Evolutionary conservation across 1,139 yeast species (phyloP).

Genomic region (Hyphopichia fennica): DNA sequence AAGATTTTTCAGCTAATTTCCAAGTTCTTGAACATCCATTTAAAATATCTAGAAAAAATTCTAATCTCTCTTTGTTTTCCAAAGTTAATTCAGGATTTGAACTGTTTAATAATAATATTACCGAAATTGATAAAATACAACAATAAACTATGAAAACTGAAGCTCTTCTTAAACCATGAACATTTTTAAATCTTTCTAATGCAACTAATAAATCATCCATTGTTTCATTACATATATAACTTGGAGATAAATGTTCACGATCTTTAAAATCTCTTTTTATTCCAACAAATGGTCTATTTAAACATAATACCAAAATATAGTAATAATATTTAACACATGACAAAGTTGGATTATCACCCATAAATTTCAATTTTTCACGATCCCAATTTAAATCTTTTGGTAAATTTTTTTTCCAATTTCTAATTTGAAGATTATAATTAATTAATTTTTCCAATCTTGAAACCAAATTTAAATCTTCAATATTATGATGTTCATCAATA

Average conservation of each 20-base stretch:
- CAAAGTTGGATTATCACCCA: conserved; percentile 52
- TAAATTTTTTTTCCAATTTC: conserved; percentile 48
- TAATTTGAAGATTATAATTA: conserved; percentile 49
- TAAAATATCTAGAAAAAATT: conserved; percentile 39
- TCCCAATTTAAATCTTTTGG: conserved; percentile 56
- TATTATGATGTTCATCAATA: conserved; percentile 18
- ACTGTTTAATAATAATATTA: conserved; percentile 39
- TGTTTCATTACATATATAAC: conserved; percentile 37
- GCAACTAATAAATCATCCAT: conserved; percentile 45
- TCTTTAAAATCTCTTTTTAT: conserved; percentile 11
- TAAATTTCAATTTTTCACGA: conserved; percentile 33
- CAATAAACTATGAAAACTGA: conserved; percentile 51
- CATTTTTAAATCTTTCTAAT: conserved; percentile 32
- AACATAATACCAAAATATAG: conserved; percentile 54
- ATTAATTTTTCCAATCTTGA: conserved; percentile 39
- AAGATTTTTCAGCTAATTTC: conserved; percentile 51
- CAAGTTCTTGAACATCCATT: conserved; percentile 46
- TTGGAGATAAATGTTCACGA: conserved; percentile 24
- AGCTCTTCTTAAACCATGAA: conserved; percentile 43
- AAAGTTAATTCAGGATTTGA: conserved; percentile 26
- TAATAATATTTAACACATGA: conserved; percentile 58
- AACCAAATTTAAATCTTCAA: conserved; percentile 31
- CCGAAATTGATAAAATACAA: conserved; percentile 47
- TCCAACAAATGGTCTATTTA: conserved; percentile 60
- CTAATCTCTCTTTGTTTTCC: conserved; percentile 27